Percentiles rank a stretch among this genome's conserved stretches.
phyloP scores from a whole-genome alignment of 768 basidiomycete genomes.

The Lentinula lateritia region DNA sequence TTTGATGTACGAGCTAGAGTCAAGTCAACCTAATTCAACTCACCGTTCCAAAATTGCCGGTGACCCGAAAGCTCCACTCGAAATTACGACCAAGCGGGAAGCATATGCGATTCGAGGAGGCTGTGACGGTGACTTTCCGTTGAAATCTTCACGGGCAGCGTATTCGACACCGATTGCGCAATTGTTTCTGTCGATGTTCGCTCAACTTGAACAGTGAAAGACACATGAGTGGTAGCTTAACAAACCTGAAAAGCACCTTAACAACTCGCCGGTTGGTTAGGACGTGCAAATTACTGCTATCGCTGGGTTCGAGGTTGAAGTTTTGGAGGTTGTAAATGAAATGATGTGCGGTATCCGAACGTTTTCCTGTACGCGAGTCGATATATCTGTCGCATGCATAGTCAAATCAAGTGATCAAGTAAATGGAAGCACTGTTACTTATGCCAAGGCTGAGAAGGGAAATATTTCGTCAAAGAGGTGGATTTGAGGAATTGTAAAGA shows the following conservation, averaged over 20 bases:
- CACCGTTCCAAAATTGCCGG: conserved; percentile 26
- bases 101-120: conserved; percentile 16
- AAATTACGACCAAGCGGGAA: conserved; percentile 22
- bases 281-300: conserved; percentile 7
- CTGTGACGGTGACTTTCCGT: background rate
- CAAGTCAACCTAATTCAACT: background rate
- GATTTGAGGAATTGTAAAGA: background rate
- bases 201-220: too few species aligned
- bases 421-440: background rate
- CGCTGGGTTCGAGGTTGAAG: background rate
- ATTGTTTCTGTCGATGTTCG: conserved; percentile 6
- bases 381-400: conserved; percentile 31
- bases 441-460: background rate
- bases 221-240: background rate
- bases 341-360: conserved; percentile 32
- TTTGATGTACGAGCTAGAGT: too few species aligned
- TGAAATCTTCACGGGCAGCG: conserved; percentile 10
- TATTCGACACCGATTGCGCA: conserved; percentile 25
- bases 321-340: conserved; percentile 22
- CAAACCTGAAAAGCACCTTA: conserved; percentile 24
- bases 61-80: conserved; percentile 27
- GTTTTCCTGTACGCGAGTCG: conserved; percentile 25
- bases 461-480: background rate
- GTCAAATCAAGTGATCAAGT: background rate
- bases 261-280: conserved; percentile 18